These are phyloP conservation scores for Dactylella cylindrospora DNA, from an alignment of 2,329 filamentous ascomycete genomes.

Conservation along the genomic window DNA sequence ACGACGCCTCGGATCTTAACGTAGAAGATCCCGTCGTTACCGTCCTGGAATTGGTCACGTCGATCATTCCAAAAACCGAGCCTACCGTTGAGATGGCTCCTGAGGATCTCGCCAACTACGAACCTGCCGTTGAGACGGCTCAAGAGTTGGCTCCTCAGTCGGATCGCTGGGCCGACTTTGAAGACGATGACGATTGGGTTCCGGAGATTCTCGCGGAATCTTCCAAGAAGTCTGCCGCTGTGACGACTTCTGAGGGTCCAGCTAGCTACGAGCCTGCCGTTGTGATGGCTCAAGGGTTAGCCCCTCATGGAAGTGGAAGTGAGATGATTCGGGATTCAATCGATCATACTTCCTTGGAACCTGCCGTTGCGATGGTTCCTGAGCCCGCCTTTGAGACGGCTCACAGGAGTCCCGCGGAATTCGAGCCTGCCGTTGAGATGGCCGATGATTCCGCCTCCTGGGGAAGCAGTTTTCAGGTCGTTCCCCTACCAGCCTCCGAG, in stretches of 20 bases:
- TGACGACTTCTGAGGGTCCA: neutral
- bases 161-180: neutral
- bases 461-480: neutral
- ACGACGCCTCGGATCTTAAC: neutral
- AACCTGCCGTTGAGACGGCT: conserved; percentile 11
- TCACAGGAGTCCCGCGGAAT: conserved; percentile 3
- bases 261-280: conserved; percentile 4
- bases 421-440: conserved; percentile 9
- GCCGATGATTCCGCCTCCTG: neutral
- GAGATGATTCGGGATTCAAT: conserved; percentile 20
- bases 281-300: neutral
- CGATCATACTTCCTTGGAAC: conserved; percentile 1
- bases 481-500: neutral
- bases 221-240: neutral
- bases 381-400: conserved; percentile 6
- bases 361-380: conserved; percentile 13
- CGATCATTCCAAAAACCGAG: neutral
- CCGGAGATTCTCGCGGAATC: neutral
- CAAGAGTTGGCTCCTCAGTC: neutral
- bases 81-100: neutral
- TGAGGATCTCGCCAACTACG: neutral
- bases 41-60: conserved; percentile 6
- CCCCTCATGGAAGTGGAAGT: neutral
- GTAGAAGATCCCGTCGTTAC: conserved; percentile 13
- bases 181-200: neutral